These are phyloP conservation scores for Dicorynia guianensis DNA, from an alignment of 306 rosid species.

Conservation along the genomic window DNA sequence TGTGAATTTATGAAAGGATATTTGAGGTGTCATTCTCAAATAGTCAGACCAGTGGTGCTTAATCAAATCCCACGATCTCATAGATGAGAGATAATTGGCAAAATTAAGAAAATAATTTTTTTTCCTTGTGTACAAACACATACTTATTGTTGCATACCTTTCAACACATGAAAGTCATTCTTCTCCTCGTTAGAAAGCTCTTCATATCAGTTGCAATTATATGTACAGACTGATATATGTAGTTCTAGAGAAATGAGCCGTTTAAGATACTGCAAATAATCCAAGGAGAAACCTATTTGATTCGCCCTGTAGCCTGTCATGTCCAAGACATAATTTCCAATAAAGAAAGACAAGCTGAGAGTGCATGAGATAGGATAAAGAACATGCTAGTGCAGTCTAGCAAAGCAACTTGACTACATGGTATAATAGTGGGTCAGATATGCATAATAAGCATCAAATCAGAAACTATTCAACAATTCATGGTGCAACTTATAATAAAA, in stretches of 20 bases:
- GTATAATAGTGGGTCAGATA: conserved; percentile 36
- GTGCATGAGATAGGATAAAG: conserved; percentile 20
- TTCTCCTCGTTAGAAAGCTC: conserved; percentile 1
- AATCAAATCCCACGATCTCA: conserved; percentile 2
- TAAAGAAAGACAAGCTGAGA: conserved; percentile 26
- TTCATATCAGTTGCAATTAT: conserved; percentile 16
- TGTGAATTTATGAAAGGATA: conserved; percentile 22
- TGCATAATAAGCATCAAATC: conserved; percentile 36
- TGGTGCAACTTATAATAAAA: conserved; percentile 26
- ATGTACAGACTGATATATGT: background rate
- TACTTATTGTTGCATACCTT: background rate
- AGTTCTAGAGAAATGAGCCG: conserved; percentile 2
- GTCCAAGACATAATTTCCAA: background rate
- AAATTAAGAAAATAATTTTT: background rate
- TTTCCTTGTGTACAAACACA: conserved; percentile 10
- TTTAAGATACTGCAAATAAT: conserved; percentile 1
- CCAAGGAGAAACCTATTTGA: background rate
- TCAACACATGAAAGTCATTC: conserved; percentile 23
- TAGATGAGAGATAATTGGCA: conserved; percentile 3
- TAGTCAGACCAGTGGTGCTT: conserved; percentile 23
- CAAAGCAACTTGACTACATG: conserved; percentile 52
- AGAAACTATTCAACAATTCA: conserved; percentile 31
- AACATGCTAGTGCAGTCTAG: conserved; percentile 23
- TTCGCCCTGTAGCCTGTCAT: background rate
- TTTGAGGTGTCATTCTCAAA: conserved; percentile 4